Evolutionary conservation across 2,329 filamentous ascomycete genomes (phyloP), one percentile per base, ranked within the genome.

Genomic region (Fusarium lyarnte): DNA sequence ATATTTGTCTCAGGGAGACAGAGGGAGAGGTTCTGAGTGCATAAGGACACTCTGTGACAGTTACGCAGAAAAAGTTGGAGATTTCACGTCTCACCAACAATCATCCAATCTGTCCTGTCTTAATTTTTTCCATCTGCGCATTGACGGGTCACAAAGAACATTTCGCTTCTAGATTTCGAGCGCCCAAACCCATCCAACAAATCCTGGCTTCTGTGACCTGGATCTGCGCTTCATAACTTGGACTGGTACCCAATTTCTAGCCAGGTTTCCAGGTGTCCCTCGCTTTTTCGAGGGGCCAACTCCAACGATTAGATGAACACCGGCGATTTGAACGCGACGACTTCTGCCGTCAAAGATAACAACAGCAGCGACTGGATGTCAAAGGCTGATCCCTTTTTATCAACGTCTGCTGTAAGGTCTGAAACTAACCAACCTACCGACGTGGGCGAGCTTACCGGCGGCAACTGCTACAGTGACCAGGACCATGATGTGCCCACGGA

Each of bases 401-500:
- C 65, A 27, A 66, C 64, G 41, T 69, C 63, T 60, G 39, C 39
- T 23, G 60, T 60, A 38, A 74, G 68, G 42, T 64, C 68, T 59
- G 64, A 66, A 66, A 61, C 57, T 54, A 63, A 45, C 54, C 68
- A 58, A 72, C 72, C 70, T 59, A 58, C 69, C 58, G 59, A 38
- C 71, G 64, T 63, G 73, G 63, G 64, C 69, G 64, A 74, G 47
- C 57, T 63, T 63, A 46, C 61, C 59, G 66, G 63, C 49, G 63
- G 63, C 58, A 64, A 73, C 69, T 72, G 57, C 63, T 51, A 64
- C 69, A 57, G 58, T 66, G 72, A 74, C 75, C 66, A 63, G 73
- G 75, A 74, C 72, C 72, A 77, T 76, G 76, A 78, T 77, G 68
- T 66, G 65, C 67, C 73, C 47, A 68, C 69, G 63, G 66, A 64